These are phyloP conservation scores for Rosa hybrid DNA, from an alignment of 331 rosid species.

Conservation along the genomic window DNA sequence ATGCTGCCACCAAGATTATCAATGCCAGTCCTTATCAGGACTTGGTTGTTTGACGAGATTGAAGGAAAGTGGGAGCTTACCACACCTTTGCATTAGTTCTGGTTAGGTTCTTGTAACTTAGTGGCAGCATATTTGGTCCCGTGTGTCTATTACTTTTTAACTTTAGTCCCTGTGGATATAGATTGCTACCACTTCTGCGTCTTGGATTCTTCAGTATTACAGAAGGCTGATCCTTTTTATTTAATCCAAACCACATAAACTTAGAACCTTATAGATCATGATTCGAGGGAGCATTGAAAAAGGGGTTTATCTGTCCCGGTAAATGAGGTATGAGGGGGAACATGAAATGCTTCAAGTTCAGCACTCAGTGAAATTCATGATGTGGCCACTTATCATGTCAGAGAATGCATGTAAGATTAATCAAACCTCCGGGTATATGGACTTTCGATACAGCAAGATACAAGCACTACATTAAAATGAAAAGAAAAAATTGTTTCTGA, in stretches of 20 bases:
- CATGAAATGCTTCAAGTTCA: background rate
- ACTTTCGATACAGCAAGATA: too few relatives aligned
- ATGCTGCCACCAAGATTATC: background rate
- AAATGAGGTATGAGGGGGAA: background rate
- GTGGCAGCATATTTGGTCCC: background rate
- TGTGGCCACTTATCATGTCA: background rate
- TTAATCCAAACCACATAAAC: background rate
- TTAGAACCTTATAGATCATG: background rate
- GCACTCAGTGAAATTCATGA: background rate
- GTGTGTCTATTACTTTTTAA: background rate
- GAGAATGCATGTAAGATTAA: background rate
- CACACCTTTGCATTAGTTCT: background rate
- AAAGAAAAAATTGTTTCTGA: too few relatives aligned
- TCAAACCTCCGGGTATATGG: background rate
- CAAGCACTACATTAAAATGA: too few relatives aligned
- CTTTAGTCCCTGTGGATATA: background rate
- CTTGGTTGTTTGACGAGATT: background rate
- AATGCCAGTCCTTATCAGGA: background rate
- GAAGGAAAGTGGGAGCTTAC: background rate
- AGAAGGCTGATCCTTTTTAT: background rate
- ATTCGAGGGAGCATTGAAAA: background rate
- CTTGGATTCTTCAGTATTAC: background rate
- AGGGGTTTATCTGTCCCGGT: background rate
- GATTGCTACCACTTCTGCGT: background rate
- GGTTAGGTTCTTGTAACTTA: background rate